Percentiles rank a stretch among this genome's conserved stretches.
phyloP scores from a whole-genome alignment of 2,329 filamentous ascomycete genomes.

The Epichloe aotearoae region DNA sequence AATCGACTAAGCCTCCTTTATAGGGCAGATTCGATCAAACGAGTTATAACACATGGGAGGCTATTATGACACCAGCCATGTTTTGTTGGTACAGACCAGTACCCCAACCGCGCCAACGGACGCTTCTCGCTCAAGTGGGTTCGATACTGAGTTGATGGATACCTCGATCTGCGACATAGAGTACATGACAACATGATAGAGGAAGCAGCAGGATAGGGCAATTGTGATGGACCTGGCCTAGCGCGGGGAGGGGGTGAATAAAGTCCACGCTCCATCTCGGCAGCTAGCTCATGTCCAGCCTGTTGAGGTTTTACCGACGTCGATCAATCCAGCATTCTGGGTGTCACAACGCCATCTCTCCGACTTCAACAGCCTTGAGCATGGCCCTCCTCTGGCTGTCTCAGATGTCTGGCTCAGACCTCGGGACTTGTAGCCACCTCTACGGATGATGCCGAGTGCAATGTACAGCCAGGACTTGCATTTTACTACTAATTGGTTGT shows the following conservation, averaged over 20 bases:
- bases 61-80: no score
- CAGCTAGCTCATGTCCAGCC: slow-evolving; percentile 1
- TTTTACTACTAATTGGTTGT: neutral
- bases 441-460: slow-evolving; percentile 2
- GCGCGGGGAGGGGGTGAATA: neutral
- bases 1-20: neutral
- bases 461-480: neutral
- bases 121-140: neutral
- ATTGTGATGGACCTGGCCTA: neutral
- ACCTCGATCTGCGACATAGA: no score
- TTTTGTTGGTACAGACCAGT: no score
- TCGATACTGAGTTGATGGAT: no score
- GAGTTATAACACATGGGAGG: no score
- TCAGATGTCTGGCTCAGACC: neutral
- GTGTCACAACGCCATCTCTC: neutral
- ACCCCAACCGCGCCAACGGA: no score
- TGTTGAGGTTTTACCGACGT: slow-evolving; percentile 3
- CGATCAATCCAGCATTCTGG: slow-evolving; percentile 8
- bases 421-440: neutral
- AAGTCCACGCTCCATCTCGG: neutral
- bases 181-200: no score
- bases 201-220: neutral
- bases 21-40: no score
- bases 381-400: neutral
- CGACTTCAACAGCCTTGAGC: neutral